A percentile compares a stretch with the other conserved stretches of the same genome.
Conservation (phyloP, 108 stramenopile genomes). For the Skeletonema potamos region DNA sequence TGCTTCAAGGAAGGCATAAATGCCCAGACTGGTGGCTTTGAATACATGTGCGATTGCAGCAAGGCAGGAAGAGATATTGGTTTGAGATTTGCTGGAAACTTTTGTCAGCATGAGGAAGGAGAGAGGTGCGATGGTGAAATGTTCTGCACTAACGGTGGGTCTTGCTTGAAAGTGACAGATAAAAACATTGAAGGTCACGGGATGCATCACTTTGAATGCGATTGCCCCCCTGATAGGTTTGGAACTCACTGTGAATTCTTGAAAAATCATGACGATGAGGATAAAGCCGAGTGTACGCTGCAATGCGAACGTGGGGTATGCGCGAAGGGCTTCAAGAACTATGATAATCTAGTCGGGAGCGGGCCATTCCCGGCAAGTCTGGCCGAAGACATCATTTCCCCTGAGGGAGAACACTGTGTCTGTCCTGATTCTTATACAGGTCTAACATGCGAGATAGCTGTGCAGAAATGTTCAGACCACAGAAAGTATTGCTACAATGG, state of each 20-base stretch:
- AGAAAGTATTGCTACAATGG: conserved; percentile 47
- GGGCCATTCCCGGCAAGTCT: conserved; percentile 30
- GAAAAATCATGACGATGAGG: conserved; percentile 6
- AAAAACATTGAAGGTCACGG: not conserved
- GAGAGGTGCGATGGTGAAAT: conserved; percentile 33
- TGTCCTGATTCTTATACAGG: conserved; percentile 42
- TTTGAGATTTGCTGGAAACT: conserved; percentile 25
- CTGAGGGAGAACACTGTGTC: conserved; percentile 38
- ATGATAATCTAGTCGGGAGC: conserved; percentile 24
- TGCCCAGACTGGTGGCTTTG: conserved; percentile 3
- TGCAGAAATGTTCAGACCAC: conserved; percentile 11
- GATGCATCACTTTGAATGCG: conserved; percentile 15
- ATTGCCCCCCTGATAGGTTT: conserved; percentile 14
- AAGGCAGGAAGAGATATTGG: conserved; percentile 7
- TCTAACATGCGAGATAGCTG: conserved; percentile 37
- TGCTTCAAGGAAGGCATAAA: conserved; percentile 22
- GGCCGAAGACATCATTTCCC: conserved; percentile 24
- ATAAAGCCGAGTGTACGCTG: conserved; percentile 14
- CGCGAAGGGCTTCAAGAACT: conserved; percentile 38
- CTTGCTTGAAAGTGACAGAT: conserved; percentile 9
- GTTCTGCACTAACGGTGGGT: conserved; percentile 45
- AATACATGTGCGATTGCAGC: conserved; percentile 41
- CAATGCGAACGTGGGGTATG: conserved; percentile 31
- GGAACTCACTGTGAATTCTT: conserved; percentile 41
- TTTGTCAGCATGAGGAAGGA: conserved; percentile 36